Evolutionary conservation across 1,284 basidiomycete genomes (phyloP).

Genomic region (Ustilago loliicola): DNA sequence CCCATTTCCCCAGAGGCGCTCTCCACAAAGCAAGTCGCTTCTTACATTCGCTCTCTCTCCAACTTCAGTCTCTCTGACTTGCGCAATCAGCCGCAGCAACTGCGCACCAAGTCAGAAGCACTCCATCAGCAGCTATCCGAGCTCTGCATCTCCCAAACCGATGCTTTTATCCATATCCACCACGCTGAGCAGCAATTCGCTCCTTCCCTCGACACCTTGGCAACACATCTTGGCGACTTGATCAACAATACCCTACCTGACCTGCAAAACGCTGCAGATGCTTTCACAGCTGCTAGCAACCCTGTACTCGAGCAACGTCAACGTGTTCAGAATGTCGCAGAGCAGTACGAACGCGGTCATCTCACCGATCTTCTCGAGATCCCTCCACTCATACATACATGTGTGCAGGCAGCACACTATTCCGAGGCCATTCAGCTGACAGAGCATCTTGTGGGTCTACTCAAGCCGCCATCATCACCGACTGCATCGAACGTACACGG

Average conservation of each 20-base stretch:
- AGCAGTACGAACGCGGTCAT: conserved; percentile 79
- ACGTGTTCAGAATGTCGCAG: conserved; percentile 34
- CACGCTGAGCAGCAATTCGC: conserved; percentile 46
- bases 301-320: conserved; percentile 31
- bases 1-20: conserved; percentile 29
- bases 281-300: conserved; percentile 22
- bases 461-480: conserved; percentile 29
- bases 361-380: conserved; percentile 90
- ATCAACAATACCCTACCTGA: conserved; percentile 29
- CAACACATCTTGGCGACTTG: conserved; percentile 26
- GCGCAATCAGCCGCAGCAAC: conserved; percentile 41
- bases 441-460: conserved; percentile 76
- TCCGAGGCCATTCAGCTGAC: conserved; percentile 87
- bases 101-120: conserved; percentile 33
- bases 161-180: conserved; percentile 50
- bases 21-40: conserved; percentile 29
- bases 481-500: not conserved
- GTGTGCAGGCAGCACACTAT: conserved; percentile 89
- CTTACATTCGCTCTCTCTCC: conserved; percentile 52
- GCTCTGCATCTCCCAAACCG: conserved; percentile 55
- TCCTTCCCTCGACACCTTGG: conserved; percentile 33
- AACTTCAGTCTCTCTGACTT: conserved; percentile 45
- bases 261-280: conserved; percentile 31
- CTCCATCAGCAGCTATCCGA: conserved; percentile 49
- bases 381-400: conserved; percentile 88